A percentile compares a stretch with the other conserved stretches of the same genome.
phyloP scores from a whole-genome alignment of 768 basidiomycete species.

The Mycena latifolia region DNA sequence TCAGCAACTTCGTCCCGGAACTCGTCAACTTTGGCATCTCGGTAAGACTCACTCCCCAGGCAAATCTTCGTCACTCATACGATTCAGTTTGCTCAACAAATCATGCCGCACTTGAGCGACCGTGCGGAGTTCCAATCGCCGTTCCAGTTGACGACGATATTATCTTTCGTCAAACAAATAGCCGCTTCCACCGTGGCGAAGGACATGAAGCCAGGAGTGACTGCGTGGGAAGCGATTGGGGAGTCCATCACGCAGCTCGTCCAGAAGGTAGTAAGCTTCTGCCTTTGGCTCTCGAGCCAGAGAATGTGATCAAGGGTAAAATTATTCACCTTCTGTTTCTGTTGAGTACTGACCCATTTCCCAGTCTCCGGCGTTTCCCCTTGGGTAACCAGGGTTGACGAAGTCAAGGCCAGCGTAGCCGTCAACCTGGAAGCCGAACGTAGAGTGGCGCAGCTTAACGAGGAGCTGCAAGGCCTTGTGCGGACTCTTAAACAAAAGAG shows the following conservation, averaged over 20 bases:
- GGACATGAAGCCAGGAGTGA: constrained; percentile 70
- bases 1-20: constrained; percentile 82
- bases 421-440: constrained; percentile 94
- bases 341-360: constrained; percentile 5
- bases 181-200: constrained; percentile 79
- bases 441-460: constrained; percentile 85
- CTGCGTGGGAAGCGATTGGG: constrained; percentile 84
- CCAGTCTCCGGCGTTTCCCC: constrained; percentile 84
- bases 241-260: constrained; percentile 77
- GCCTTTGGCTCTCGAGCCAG: constrained; percentile 78
- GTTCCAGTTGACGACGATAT: constrained; percentile 80
- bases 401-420: constrained; percentile 86
- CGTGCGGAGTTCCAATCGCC: constrained; percentile 79
- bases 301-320: constrained; percentile 85
- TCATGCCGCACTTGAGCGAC: constrained; percentile 88
- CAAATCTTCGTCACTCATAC: background rate
- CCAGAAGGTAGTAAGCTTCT: constrained; percentile 76
- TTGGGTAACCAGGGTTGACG: constrained; percentile 85
- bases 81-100: constrained; percentile 86
- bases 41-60: constrained; percentile 53
- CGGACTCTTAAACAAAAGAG: constrained; percentile 90
- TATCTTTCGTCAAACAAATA: constrained; percentile 80
- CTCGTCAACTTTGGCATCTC: constrained; percentile 94
- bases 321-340: constrained; percentile 8
- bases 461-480: constrained; percentile 90